Percentiles rank a stretch among this genome's conserved stretches.
Evolutionary conservation across 1,139 yeast genomes (phyloP).

Genomic region (Hyphopichia pseudoburtonii): DNA sequence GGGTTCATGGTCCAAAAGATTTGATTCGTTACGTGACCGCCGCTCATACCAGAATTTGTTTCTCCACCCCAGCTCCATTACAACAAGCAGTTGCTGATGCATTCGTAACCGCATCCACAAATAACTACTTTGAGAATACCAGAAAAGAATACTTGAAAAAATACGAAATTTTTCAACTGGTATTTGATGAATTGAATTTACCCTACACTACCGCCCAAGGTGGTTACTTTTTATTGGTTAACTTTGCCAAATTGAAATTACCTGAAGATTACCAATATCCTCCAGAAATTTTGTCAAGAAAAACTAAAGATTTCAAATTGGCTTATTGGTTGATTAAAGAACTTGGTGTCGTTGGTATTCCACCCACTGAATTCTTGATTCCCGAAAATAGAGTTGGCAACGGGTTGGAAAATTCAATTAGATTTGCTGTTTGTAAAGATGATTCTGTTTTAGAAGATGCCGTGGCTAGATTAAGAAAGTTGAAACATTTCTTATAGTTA

Average conservation of each 20-base stretch:
- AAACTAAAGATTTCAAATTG: constrained; percentile 81
- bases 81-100: constrained; percentile 91
- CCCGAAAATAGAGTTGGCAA: constrained; percentile 59
- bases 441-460: constrained; percentile 79
- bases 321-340: constrained; percentile 94
- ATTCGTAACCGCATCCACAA: constrained; percentile 56
- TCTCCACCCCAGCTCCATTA: constrained; percentile 87
- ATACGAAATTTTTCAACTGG: constrained; percentile 66
- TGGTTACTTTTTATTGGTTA: constrained; percentile 87
- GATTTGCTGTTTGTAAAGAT: constrained; percentile 96
- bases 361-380: constrained; percentile 89
- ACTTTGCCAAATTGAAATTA: constrained; percentile 75
- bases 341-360: constrained; percentile 92
- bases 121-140: constrained; percentile 68
- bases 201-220: constrained; percentile 93
- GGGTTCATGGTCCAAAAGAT: constrained; percentile 87
- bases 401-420: constrained; percentile 77
- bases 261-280: constrained; percentile 77
- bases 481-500: constrained; percentile 60
- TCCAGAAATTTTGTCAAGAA: constrained; percentile 54
- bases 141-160: constrained; percentile 67
- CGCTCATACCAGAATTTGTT: constrained; percentile 92
- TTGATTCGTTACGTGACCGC: constrained; percentile 77
- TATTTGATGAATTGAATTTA: constrained; percentile 81
- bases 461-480: constrained; percentile 65